Evolutionary conservation across 768 basidiomycete species (phyloP).

Genomic region (Mycena vulgaris): DNA sequence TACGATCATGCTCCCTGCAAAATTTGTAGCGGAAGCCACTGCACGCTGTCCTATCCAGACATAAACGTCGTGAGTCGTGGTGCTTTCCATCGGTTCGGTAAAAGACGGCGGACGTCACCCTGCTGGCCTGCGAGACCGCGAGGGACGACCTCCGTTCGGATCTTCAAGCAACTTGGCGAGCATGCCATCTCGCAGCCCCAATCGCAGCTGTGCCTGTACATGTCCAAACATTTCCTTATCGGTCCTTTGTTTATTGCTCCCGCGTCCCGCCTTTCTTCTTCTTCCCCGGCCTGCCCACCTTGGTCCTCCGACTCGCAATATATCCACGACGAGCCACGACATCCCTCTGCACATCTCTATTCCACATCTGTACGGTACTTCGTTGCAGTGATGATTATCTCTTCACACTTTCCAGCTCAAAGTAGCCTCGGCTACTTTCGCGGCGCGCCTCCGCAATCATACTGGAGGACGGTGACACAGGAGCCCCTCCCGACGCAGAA

Average conservation of each 20-base stretch:
- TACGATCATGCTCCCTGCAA: too few species aligned
- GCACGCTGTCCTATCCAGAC: too few species aligned
- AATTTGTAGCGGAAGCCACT: too few species aligned
- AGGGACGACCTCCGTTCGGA: too few species aligned
- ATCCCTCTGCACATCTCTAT: neutral
- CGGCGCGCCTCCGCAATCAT: slow-evolving; percentile 6
- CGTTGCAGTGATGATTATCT: neutral
- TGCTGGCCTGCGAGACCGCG: too few species aligned
- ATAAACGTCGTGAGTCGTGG: too few species aligned
- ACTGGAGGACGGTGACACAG: slow-evolving; percentile 16
- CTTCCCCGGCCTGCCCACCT: neutral
- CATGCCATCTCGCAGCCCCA: too few species aligned
- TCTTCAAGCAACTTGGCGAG: too few species aligned
- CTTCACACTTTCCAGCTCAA: neutral
- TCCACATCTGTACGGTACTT: neutral
- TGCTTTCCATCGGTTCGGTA: too few species aligned
- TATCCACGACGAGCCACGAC: neutral
- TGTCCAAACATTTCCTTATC: neutral
- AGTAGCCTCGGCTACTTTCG: slow-evolving; percentile 1
- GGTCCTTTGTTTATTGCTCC: neutral
- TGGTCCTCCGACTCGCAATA: neutral
- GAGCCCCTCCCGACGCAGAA: slow-evolving; percentile 34
- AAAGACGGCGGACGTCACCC: too few species aligned
- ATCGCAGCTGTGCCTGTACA: too few species aligned
- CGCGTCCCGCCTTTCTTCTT: neutral